A percentile compares a stretch with the other conserved stretches of the same genome.
phyloP scores from a whole-genome alignment of 2,329 filamentous ascomycete species.

The Botryotinia globosa region DNA sequence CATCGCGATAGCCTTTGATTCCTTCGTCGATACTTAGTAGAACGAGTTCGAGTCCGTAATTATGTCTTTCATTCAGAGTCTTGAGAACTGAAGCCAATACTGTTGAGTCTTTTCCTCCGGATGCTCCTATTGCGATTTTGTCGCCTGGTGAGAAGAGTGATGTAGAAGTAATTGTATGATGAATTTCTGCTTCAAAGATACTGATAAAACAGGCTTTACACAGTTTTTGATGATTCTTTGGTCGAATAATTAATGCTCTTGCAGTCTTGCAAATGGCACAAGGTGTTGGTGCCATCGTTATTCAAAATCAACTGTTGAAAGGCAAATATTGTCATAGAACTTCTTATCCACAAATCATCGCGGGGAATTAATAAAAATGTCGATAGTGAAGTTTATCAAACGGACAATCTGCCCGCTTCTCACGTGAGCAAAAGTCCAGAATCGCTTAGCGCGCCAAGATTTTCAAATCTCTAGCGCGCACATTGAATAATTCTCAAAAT shows the following conservation, averaged over 20 bases:
- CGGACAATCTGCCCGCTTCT: slow-evolving; percentile 19
- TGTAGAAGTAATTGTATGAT: slow-evolving; percentile 83
- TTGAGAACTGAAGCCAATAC: slow-evolving; percentile 93
- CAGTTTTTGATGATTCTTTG: slow-evolving; percentile 91
- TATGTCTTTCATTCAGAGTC: slow-evolving; percentile 84
- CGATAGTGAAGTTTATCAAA: slow-evolving; percentile 20
- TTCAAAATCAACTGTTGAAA: slow-evolving; percentile 5
- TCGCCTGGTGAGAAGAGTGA: slow-evolving; percentile 82
- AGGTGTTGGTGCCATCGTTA: slow-evolving; percentile 65
- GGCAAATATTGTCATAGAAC: neutral
- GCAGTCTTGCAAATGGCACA: slow-evolving; percentile 75
- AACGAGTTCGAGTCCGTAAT: slow-evolving; percentile 81
- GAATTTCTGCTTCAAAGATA: slow-evolving; percentile 89
- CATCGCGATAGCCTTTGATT: slow-evolving; percentile 94
- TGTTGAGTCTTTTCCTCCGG: slow-evolving; percentile 95
- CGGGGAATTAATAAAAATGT: slow-evolving; percentile 20
- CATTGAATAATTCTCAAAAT: slow-evolving; percentile 18
- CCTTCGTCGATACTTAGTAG: slow-evolving; percentile 94
- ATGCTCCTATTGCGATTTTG: slow-evolving; percentile 88
- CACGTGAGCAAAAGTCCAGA: neutral
- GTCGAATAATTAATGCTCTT: slow-evolving; percentile 84
- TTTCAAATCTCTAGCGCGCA: slow-evolving; percentile 26
- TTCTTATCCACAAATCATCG: slow-evolving; percentile 4
- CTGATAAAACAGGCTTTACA: slow-evolving; percentile 85
- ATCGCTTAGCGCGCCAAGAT: slow-evolving; percentile 29